Evolutionary conservation across 2,329 filamentous ascomycete genomes (phyloP), one percentile per base, ranked within the genome.

Genomic region (Myrmaecium sp.): DNA sequence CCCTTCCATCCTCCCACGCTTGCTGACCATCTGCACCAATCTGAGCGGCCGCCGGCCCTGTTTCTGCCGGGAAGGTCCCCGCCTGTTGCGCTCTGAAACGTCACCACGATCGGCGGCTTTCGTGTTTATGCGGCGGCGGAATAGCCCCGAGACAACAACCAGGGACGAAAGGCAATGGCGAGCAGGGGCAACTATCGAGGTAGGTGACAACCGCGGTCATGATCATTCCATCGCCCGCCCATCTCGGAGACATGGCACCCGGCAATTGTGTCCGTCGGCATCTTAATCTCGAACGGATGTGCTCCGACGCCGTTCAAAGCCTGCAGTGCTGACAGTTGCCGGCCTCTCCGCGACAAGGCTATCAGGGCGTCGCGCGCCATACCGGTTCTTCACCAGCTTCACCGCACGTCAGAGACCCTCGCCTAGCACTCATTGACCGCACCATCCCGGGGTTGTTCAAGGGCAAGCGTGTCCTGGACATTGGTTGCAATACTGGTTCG

Each of bases 401-500:
- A 22, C 43, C 38, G 25, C 51, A 55, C 35, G 36, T 53, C 34
- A 36, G 40, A 24, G 52, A 56, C 33, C 40, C 40, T 32, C 49
- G 52, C 27, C 39, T 55, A 24, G 29, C 37, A 32, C 34, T 46
- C 33, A 40, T 53, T 27, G 33, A 37, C 24, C 26, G 37, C 34
- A 36, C 47, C 33, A 36, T 50, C 31, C 46, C 48, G 27, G 41
- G 36, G 17, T 30, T 52, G 17, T 51, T 49, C 39, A 35, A 37
- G 26, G 44, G 39, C 35, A 51, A 48, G 41, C 31, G 31, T 17
- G 46, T 49, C 32, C 38, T 54, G 17, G 52, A 55, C 28, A 35
- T 54, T 30, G 52, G 52, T 20, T 53, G 49, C 37, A 55, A 55
- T 36, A 43, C 42, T 32, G 52, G 52, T 25, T 39, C 33, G 17